Evolutionary conservation across 768 basidiomycete species (phyloP).

Genomic region (Amanita pseudoporphyria): DNA sequence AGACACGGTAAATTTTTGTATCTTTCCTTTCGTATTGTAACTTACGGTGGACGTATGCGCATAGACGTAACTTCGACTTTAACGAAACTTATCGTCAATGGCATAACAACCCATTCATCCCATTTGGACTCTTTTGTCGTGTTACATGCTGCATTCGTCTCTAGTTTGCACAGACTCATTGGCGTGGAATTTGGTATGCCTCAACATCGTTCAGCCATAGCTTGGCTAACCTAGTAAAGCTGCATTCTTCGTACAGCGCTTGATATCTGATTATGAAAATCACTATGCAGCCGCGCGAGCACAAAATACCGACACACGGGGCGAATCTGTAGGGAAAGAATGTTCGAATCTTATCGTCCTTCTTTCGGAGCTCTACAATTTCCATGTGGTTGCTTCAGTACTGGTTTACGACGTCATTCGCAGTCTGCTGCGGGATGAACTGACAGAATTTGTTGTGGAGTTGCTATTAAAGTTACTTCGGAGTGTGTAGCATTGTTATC

Average conservation of each 20-base stretch:
- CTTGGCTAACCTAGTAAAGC: slow-evolving; percentile 30
- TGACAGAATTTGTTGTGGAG: slow-evolving; percentile 80
- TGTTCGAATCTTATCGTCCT: slow-evolving; percentile 82
- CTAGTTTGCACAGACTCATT: slow-evolving; percentile 68
- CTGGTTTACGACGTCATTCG: slow-evolving; percentile 90
- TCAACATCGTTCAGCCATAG: not conserved
- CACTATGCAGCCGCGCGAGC: slow-evolving; percentile 32
- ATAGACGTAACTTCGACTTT: slow-evolving; percentile 77
- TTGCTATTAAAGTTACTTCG: slow-evolving; percentile 76
- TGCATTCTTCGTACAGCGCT: slow-evolving; percentile 73
- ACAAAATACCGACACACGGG: slow-evolving; percentile 6
- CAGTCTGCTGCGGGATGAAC: slow-evolving; percentile 48
- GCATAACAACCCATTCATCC: slow-evolving; percentile 72
- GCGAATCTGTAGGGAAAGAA: slow-evolving; percentile 63
- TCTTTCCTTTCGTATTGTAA: not conserved
- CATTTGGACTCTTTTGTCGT: slow-evolving; percentile 86
- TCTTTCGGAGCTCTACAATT: slow-evolving; percentile 90
- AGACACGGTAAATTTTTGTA: slow-evolving; percentile 55
- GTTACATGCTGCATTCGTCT: slow-evolving; percentile 78
- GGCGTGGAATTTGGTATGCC: slow-evolving; percentile 82
- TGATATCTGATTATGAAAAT: slow-evolving; percentile 57
- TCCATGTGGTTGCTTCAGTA: slow-evolving; percentile 82
- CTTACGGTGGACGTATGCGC: not conserved
- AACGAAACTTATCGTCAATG: slow-evolving; percentile 66
- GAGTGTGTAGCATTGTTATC: slow-evolving; percentile 37